A percentile compares a stretch with the other conserved stretches of the same genome.
Evolutionary conservation across 768 basidiomycete genomes (phyloP).

Genomic region (Tylopilus sp.): DNA sequence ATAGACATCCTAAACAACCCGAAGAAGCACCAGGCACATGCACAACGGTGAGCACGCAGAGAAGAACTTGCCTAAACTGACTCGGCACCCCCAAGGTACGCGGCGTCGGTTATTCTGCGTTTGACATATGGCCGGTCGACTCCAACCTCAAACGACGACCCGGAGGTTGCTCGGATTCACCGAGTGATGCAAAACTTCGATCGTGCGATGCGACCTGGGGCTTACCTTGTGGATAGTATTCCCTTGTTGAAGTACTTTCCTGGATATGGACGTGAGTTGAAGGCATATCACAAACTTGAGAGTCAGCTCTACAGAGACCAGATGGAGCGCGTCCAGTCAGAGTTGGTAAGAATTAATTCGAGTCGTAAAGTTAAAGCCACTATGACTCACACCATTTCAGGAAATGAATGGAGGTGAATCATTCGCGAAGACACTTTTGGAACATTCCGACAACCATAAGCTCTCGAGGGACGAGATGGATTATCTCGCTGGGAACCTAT

Average conservation of each 20-base stretch:
- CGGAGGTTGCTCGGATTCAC: constrained; percentile 18
- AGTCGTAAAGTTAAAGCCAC: too few relatives aligned
- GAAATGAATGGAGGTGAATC: constrained; percentile 17
- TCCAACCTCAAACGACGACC: constrained; percentile 19
- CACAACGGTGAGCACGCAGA: constrained; percentile 40
- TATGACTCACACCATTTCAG: constrained; percentile 2
- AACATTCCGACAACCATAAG: constrained; percentile 42
- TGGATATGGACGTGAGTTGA: constrained; percentile 51
- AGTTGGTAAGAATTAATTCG: constrained; percentile 40
- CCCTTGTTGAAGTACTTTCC: constrained; percentile 46
- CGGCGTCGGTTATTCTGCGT: constrained; percentile 21
- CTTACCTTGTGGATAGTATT: constrained; percentile 32
- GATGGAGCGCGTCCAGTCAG: constrained; percentile 40
- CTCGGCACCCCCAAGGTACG: constrained; percentile 15
- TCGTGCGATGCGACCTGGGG: constrained; percentile 29
- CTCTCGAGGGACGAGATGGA: constrained; percentile 52
- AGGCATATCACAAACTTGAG: constrained; percentile 50
- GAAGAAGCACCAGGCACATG: constrained; percentile 38
- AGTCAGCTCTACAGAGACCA: constrained; percentile 47
- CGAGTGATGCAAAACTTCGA: constrained; percentile 23
- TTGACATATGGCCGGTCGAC: constrained; percentile 25
- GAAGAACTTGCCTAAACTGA: too few relatives aligned
- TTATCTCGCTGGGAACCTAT: constrained; percentile 57
- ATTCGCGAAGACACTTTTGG: constrained; percentile 52
- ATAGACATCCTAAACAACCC: constrained; percentile 33